Evolutionary conservation across 192 early-diverging fungal genomes (phyloP).

Genomic region (Cetraspora pellucida): DNA sequence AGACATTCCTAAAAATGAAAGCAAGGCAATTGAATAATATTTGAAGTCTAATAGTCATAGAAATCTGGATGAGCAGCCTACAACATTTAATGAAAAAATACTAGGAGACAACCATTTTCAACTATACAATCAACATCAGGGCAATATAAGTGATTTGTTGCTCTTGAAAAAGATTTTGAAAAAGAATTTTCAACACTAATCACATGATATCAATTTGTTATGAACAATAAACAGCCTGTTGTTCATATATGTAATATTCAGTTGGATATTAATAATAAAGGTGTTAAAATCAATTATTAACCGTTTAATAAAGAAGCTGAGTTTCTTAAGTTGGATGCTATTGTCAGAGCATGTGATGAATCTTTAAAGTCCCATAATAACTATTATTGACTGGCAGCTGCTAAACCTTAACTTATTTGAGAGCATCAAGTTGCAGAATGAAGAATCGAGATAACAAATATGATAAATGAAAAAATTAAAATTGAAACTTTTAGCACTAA

Average conservation of each 20-base stretch:
- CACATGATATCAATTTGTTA: background rate
- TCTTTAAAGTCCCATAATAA: background rate
- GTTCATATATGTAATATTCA: too few species aligned
- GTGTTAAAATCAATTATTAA: background rate
- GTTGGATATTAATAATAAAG: background rate
- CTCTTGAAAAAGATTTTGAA: background rate
- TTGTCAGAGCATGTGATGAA: background rate
- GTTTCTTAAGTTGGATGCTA: background rate
- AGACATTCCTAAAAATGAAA: too few species aligned
- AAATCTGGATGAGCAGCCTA: too few species aligned
- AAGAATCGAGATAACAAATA: background rate
- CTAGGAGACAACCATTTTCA: background rate
- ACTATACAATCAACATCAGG: background rate
- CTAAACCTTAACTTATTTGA: background rate
- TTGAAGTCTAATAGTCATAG: too few species aligned
- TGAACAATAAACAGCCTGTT: background rate
- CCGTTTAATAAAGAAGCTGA: too few species aligned
- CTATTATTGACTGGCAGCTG: background rate
- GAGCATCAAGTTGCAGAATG: background rate
- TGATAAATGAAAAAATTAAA: background rate
- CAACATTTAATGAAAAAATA: too few species aligned
- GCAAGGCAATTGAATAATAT: too few species aligned
- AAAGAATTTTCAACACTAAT: background rate
- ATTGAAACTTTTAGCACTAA: background rate
- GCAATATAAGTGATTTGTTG: conserved; percentile 5